Evolutionary conservation across 805 yeast genomes (phyloP), one percentile per base, ranked within the genome.

Genomic region (Yarrowia porcina): DNA sequence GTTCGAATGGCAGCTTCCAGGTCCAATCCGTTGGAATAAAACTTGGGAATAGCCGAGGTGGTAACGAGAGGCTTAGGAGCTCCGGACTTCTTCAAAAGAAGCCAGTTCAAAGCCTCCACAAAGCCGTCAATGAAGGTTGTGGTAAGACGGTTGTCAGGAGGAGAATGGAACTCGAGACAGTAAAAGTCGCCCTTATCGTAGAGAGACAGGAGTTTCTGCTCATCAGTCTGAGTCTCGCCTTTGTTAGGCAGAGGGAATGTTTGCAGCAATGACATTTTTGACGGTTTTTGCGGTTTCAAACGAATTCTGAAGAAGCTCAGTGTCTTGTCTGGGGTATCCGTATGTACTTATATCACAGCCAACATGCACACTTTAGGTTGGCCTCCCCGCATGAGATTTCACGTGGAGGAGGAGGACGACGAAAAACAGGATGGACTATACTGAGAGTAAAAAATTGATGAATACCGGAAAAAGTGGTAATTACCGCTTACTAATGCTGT

Each of bases 131-230:
- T 66, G 44, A 72, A 67, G n/a, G 69, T 72, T 6, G 71, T 69
- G 13, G 75, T 73, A 52, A 73, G 70, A 23, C 78, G 67, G 66
- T 75, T 75, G 49, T 75, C 78, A 3, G 78, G 78, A 17, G 75
- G 73, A 23, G 63, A 63, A 60, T 67, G 68, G 64, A 73, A 67
- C 64, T 70, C 69, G 20, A 75, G 64, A n/a, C 74, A 65, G 56
- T 75, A 74, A 67, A 71, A 73, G 44, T 57, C 66, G 9, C 62
- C 67, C 12, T 64, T 65, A 15, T 57, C 65, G 21, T 66, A 64
- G 15, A 68, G 42, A 80, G 90, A 84, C 78, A 91, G 86, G 67
- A 71, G 61, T 36, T 64, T 66, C 35, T 50, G 54, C 27, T 52
- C 52, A 13, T 39, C 61, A 30, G 61, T 39, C 32, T 39, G 61